Percentiles rank a stretch among this genome's conserved stretches.
Evolutionary conservation across 1,139 yeast species (phyloP).

Genomic region (Suhomyces yuchorum): DNA sequence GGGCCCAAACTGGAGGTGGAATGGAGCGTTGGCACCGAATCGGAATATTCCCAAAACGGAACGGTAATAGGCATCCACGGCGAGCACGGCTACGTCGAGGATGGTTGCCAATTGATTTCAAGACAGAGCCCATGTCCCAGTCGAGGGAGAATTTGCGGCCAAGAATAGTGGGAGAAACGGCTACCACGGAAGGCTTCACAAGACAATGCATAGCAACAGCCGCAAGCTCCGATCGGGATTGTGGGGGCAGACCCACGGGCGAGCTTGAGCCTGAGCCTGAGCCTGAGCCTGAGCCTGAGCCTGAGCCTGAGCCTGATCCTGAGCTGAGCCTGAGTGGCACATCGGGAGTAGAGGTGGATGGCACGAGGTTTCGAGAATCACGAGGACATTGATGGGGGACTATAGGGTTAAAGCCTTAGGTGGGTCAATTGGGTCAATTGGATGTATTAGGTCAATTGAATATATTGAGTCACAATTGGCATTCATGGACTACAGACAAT

Average conservation of each 20-base stretch:
- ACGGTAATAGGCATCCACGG: not conserved
- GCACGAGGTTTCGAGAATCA: too few relatives aligned
- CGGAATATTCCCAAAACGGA: not conserved
- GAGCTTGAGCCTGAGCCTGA: too few relatives aligned
- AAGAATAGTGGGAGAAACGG: not conserved
- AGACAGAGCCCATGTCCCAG: not conserved
- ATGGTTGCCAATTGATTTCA: not conserved
- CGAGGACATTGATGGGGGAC: too few relatives aligned
- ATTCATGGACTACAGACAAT: too few relatives aligned
- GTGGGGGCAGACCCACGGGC: not conserved
- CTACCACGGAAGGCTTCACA: not conserved
- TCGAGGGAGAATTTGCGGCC: not conserved
- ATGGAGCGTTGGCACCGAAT: not conserved
- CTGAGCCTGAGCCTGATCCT: too few relatives aligned
- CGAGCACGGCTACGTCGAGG: not conserved
- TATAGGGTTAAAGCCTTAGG: too few relatives aligned
- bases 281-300: too few relatives aligned
- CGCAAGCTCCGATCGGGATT: not conserved
- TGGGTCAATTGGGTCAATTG: too few relatives aligned
- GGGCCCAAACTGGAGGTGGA: not conserved
- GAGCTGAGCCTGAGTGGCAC: too few relatives aligned
- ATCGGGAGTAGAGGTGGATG: too few relatives aligned
- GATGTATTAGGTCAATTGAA: too few relatives aligned
- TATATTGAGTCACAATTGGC: too few relatives aligned
- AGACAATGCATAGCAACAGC: not conserved